A percentile compares a stretch with the other conserved stretches of the same genome.
Evolutionary conservation across 345 rosid genomes (phyloP).

Genomic region (Brassica cretica): DNA sequence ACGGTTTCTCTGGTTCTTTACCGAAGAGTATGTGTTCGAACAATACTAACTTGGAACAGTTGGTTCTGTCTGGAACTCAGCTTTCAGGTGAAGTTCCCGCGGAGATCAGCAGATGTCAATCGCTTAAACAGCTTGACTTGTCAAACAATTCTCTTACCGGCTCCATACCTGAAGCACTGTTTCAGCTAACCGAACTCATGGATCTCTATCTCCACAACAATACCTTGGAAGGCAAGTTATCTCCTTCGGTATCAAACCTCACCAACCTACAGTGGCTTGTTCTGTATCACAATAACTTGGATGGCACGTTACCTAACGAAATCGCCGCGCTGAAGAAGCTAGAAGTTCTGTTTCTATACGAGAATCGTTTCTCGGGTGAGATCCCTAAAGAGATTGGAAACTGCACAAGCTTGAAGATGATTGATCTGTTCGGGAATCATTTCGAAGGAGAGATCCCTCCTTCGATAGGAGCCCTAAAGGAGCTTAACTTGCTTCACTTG

Average conservation of each 20-base stretch:
- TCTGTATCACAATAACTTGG: slow-evolving; percentile 72
- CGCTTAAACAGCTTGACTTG: slow-evolving; percentile 73
- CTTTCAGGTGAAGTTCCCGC: slow-evolving; percentile 71
- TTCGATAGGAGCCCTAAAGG: slow-evolving; percentile 58
- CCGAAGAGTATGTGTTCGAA: slow-evolving; percentile 60
- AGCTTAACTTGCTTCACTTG: slow-evolving; percentile 65
- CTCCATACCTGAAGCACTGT: slow-evolving; percentile 61
- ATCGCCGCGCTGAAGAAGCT: slow-evolving; percentile 58
- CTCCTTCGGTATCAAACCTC: slow-evolving; percentile 67
- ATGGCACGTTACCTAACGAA: slow-evolving; percentile 65
- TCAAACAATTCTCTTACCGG: slow-evolving; percentile 76
- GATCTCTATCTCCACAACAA: slow-evolving; percentile 88
- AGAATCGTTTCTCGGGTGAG: slow-evolving; percentile 66
- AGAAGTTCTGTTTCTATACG: slow-evolving; percentile 68
- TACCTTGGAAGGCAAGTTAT: slow-evolving; percentile 69
- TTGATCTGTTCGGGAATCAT: slow-evolving; percentile 77
- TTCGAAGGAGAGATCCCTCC: slow-evolving; percentile 69
- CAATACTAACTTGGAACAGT: slow-evolving; percentile 49
- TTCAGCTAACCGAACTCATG: slow-evolving; percentile 49
- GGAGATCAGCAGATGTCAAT: slow-evolving; percentile 55
- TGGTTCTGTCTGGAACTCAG: slow-evolving; percentile 56
- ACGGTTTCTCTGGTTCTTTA: slow-evolving; percentile 58
- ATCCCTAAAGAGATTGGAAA: slow-evolving; percentile 85
- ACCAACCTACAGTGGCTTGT: slow-evolving; percentile 65
- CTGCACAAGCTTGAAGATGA: slow-evolving; percentile 71